Percentiles rank a stretch among this genome's conserved stretches.
These are phyloP conservation scores for Brassica nigra DNA, from an alignment of 345 rosid genomes.

Conservation along the genomic window DNA sequence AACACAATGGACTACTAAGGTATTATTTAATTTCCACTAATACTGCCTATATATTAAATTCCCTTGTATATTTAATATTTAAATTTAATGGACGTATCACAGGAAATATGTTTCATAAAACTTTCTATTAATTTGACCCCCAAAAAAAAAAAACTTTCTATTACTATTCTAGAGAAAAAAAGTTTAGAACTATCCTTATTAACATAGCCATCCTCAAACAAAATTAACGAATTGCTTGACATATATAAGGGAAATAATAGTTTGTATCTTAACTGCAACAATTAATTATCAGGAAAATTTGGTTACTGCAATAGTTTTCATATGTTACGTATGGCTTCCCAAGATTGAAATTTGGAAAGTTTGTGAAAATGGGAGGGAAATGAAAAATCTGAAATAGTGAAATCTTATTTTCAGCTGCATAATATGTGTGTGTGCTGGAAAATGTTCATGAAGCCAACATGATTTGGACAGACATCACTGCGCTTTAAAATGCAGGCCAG, in stretches of 20 bases:
- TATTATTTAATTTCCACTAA: not conserved
- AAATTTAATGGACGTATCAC: not conserved
- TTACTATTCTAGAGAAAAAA: not conserved
- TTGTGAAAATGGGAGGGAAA: constrained; percentile 30
- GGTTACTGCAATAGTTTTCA: not conserved
- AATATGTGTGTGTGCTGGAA: constrained; percentile 54
- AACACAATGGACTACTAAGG: not conserved
- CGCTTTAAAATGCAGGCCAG: constrained; percentile 54
- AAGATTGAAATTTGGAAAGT: not conserved
- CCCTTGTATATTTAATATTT: no score
- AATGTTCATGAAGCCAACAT: constrained; percentile 81
- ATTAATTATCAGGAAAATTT: not conserved
- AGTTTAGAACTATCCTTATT: not conserved
- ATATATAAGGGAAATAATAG: not conserved
- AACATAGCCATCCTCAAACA: not conserved
- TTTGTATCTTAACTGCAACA: not conserved
- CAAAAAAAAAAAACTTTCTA: no score
- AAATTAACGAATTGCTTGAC: not conserved
- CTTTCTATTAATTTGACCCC: not conserved
- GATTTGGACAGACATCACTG: constrained; percentile 75
- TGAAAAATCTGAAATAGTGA: constrained; percentile 21
- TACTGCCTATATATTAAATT: not conserved
- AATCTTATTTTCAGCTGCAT: constrained; percentile 10
- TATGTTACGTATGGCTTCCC: not conserved
- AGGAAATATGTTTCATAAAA: not conserved